Base-by-base conservation (phyloP, 2,329 filamentous ascomycete genomes). In the Fusarium sp. region DNA sequence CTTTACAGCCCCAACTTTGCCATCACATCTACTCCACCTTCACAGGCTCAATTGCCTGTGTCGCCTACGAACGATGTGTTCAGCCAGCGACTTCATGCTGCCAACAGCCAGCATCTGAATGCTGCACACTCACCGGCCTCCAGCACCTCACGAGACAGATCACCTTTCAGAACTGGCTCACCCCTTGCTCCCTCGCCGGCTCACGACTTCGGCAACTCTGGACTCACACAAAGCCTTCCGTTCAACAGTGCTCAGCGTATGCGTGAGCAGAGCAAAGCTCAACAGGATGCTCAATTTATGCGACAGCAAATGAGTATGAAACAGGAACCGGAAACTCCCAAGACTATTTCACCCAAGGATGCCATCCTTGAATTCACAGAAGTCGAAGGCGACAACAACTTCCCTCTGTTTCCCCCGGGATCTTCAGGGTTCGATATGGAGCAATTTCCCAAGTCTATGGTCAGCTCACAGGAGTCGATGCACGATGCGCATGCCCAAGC, bases 291-390 rank as follows among this genome's bases (percentile, higher is more conserved):
- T 0, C 80, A 80, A 52, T 75, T 80, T 11, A 67, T 82, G 19
- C 81, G 80, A 41, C 79, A 83, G 20, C 81, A 83, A 35, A 73
- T 83, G 65, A 69, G 52, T 67, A 77, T 57, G 74, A 80, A 67
- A 71, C 69, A 80, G 28, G 78, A 84, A 45, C 81, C 83, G 1
- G 78, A 83, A 7, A 85, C 84, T 0, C 85, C 90, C n/a, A 92
- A 93, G 79, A 97, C 95, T 0, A 97, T 99, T 46, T 98, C 95
- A 2, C 96, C 95, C 24, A 96, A 97, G 80, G 95, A 98, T 74
- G 92, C 94, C 2, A 81, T 97, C 62, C 81, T 97, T 49, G 94
- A 97, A 62, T 97, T 94, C 76, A 87, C 90, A 64, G 93, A 96
- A 39, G 79, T 83, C 0, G 92, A 94, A 4, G 89, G 90, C 19